Evolutionary conservation across 495 filamentous ascomycete species (phyloP).

Genomic region (Darksidea phi): DNA sequence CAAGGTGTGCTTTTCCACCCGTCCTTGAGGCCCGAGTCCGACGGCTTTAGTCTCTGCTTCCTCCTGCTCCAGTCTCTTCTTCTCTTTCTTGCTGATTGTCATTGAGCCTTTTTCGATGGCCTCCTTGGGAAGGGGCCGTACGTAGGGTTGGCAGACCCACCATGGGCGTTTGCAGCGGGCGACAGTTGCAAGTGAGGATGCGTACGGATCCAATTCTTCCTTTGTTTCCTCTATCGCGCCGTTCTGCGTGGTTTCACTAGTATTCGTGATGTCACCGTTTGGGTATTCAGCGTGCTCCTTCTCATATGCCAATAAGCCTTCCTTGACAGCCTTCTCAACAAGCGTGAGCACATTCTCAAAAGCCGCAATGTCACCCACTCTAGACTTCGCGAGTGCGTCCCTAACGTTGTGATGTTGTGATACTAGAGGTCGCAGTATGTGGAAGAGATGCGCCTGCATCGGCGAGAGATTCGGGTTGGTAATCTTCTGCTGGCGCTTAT

Average conservation of each 20-base stretch:
- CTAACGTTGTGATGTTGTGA: slow-evolving; percentile 74
- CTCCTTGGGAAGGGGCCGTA: slow-evolving; percentile 84
- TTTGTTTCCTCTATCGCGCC: slow-evolving; percentile 10
- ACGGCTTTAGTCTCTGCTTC: slow-evolving; percentile 37
- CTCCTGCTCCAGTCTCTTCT: slow-evolving; percentile 42
- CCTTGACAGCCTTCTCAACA: slow-evolving; percentile 67
- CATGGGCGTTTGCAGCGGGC: slow-evolving; percentile 73
- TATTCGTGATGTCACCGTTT: neutral
- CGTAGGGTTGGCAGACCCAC: slow-evolving; percentile 91
- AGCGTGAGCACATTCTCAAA: slow-evolving; percentile 70
- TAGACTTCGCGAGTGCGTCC: slow-evolving; percentile 68
- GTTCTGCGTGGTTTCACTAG: slow-evolving; percentile 32
- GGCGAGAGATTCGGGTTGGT: slow-evolving; percentile 71
- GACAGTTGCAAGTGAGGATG: slow-evolving; percentile 67
- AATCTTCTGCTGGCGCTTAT: slow-evolving; percentile 48
- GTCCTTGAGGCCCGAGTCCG: slow-evolving; percentile 29
- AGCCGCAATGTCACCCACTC: slow-evolving; percentile 62
- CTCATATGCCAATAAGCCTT: slow-evolving; percentile 73
- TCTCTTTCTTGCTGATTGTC: slow-evolving; percentile 60
- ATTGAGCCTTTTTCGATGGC: slow-evolving; percentile 79
- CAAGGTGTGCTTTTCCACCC: slow-evolving; percentile 24
- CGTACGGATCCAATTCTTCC: slow-evolving; percentile 34
- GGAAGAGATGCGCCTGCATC: slow-evolving; percentile 91
- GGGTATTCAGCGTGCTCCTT: slow-evolving; percentile 34
- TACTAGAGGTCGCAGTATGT: slow-evolving; percentile 80